Evolutionary conservation across 2,329 filamentous ascomycete genomes (phyloP).

Genomic region (Aspergillus aculeatinus): DNA sequence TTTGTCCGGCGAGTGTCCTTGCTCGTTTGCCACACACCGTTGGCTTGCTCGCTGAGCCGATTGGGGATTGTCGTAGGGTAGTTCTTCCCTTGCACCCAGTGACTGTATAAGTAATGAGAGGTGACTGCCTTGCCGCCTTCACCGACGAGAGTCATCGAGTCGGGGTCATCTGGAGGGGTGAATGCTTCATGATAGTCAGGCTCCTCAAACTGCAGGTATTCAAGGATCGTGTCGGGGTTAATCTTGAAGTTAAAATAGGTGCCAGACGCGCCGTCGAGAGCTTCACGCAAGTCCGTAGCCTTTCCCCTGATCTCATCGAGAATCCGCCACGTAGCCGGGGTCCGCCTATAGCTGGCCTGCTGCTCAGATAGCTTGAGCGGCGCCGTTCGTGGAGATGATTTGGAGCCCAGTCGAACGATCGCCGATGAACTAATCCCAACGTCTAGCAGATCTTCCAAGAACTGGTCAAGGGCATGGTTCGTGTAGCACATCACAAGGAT

Average conservation of each 20-base stretch:
- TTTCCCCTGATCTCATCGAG: conserved; percentile 46
- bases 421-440: conserved; percentile 52
- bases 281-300: conserved; percentile 27
- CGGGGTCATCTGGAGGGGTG: conserved; percentile 44
- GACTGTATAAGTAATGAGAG: conserved; percentile 40
- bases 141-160: conserved; percentile 51
- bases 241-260: no score
- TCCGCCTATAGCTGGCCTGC: conserved; percentile 9
- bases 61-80: no score
- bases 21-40: no score
- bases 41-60: no score
- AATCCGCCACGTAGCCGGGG: conserved; percentile 36
- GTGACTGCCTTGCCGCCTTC: conserved; percentile 46
- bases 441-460: conserved; percentile 62
- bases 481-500: conserved; percentile 68
- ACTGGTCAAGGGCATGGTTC: conserved; percentile 66
- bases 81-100: no score
- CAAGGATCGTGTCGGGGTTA: conserved; percentile 35
- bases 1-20: conserved; percentile 35
- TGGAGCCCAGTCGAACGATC: conserved; percentile 66
- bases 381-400: conserved; percentile 53
- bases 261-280: no score
- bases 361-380: conserved; percentile 50
- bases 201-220: conserved; percentile 50
- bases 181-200: conserved; percentile 59